A percentile compares a stretch with the other conserved stretches of the same genome.
These are phyloP conservation scores for Pichia sp. DNA, from an alignment of 1,139 yeast species.

Conservation along the genomic window DNA sequence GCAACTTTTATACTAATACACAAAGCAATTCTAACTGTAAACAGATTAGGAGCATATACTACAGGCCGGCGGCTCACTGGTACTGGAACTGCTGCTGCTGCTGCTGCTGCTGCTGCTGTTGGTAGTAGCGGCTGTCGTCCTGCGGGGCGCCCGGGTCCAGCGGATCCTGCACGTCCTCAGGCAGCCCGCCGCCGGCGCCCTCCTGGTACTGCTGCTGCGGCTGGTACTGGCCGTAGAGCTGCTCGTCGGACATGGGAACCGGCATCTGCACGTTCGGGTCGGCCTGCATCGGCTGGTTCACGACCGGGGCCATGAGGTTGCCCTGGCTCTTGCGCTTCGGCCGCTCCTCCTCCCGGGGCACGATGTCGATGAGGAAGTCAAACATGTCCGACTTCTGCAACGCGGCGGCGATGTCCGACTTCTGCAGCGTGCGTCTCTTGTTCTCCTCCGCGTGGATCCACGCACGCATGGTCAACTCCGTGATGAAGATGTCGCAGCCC, in stretches of 20 bases:
- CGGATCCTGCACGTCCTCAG: constrained; percentile 4
- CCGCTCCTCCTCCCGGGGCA: constrained; percentile 75
- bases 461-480: constrained; percentile 96
- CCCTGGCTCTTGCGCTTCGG: constrained; percentile 35
- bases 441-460: constrained; percentile 98
- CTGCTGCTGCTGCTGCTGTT: constrained; percentile 8
- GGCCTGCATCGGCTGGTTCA: neutral
- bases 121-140: neutral
- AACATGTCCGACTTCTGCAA: constrained; percentile 93
- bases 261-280: neutral
- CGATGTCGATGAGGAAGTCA: constrained; percentile 92
- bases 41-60: neutral
- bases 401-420: constrained; percentile 93
- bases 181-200: neutral
- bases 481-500: constrained; percentile 94
- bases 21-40: neutral
- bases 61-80: no score
- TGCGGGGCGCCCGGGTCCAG: neutral
- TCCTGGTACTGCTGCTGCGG: constrained; percentile 13
- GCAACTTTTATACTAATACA: neutral
- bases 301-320: constrained; percentile 1
- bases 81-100: constrained; percentile 7
- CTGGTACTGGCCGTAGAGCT: constrained; percentile 18
- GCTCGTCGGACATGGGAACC: constrained; percentile 10
- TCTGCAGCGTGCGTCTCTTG: constrained; percentile 88